Evolutionary conservation across 192 early-diverging fungal genomes (phyloP).

Genomic region (Backusella westeae): DNA sequence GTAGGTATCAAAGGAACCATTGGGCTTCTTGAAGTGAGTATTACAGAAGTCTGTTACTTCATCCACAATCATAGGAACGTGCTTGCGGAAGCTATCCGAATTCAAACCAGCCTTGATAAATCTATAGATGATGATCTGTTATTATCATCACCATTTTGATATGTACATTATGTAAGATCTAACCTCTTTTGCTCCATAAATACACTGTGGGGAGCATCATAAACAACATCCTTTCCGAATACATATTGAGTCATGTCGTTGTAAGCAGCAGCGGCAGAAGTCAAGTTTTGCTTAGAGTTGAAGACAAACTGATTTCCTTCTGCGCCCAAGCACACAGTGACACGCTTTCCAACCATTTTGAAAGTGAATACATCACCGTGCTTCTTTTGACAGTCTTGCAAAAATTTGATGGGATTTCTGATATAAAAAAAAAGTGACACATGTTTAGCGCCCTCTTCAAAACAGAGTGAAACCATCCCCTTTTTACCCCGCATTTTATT

Average conservation of each 20-base stretch:
- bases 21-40: constrained; percentile 51
- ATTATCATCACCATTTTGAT: not conserved
- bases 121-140: constrained; percentile 36
- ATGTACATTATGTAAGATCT: not conserved
- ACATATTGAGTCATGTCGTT: constrained; percentile 90
- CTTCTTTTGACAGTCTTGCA: constrained; percentile 76
- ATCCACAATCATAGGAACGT: constrained; percentile 83
- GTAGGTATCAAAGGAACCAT: constrained; percentile 68
- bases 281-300: constrained; percentile 83
- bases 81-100: constrained; percentile 80
- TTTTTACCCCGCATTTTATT: not conserved
- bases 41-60: constrained; percentile 82
- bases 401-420: constrained; percentile 80
- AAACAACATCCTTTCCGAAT: constrained; percentile 94
- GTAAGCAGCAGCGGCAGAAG: constrained; percentile 93
- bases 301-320: constrained; percentile 98
- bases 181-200: constrained; percentile 99
- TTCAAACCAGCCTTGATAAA: constrained; percentile 94
- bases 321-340: constrained; percentile 85
- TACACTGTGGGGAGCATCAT: constrained; percentile 88
- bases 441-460: not conserved
- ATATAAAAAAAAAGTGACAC: not conserved
- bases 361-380: constrained; percentile 94
- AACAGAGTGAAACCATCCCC: not conserved
- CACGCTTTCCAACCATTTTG: constrained; percentile 85